Evolutionary conservation across 495 filamentous ascomycete genomes (phyloP).

Genomic region (Daldinia grandis): DNA sequence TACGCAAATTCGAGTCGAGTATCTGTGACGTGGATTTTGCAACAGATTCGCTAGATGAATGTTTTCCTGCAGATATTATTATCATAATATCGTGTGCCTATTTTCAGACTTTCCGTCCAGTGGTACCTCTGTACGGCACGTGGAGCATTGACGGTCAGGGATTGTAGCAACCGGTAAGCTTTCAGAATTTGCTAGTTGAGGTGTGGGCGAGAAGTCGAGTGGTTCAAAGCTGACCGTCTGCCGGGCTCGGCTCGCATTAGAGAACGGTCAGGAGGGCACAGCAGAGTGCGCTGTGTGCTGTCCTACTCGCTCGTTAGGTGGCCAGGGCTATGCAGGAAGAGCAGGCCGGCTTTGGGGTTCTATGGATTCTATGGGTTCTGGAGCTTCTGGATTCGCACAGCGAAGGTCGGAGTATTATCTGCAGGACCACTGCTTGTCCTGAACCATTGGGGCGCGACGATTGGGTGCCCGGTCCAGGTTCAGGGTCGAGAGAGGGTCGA

Average conservation of each 20-base stretch:
- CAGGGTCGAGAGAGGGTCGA: conserved; percentile 35
- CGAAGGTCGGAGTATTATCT: conserved; percentile 47
- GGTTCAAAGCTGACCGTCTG: conserved; percentile 31
- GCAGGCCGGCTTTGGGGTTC: conserved; percentile 12
- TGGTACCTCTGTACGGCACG: conserved; percentile 37
- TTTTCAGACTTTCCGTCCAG: conserved; percentile 21
- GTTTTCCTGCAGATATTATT: conserved; percentile 37
- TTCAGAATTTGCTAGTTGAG: conserved; percentile 29
- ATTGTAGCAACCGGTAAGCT: conserved; percentile 37
- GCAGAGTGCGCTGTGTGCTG: conserved; percentile 21
- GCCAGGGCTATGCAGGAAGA: conserved; percentile 33
- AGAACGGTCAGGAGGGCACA: conserved; percentile 40
- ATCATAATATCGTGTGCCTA: conserved; percentile 28
- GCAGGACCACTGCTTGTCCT: conserved; percentile 38
- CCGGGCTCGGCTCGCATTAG: conserved; percentile 41
- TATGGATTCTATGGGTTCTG: conserved; percentile 27
- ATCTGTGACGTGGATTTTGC: conserved; percentile 17
- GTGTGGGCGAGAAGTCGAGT: conserved; percentile 40
- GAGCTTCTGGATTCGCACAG: conserved; percentile 43
- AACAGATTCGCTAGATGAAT: conserved; percentile 18
- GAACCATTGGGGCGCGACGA: conserved; percentile 38
- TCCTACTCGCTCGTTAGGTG: conserved; percentile 32
- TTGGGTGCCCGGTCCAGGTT: conserved; percentile 37
- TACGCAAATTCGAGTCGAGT: conserved; percentile 24
- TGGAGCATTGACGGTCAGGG: conserved; percentile 36